Evolutionary conservation across 108 stramenopile species (phyloP).

Genomic region (Skeletonema potamos): DNA sequence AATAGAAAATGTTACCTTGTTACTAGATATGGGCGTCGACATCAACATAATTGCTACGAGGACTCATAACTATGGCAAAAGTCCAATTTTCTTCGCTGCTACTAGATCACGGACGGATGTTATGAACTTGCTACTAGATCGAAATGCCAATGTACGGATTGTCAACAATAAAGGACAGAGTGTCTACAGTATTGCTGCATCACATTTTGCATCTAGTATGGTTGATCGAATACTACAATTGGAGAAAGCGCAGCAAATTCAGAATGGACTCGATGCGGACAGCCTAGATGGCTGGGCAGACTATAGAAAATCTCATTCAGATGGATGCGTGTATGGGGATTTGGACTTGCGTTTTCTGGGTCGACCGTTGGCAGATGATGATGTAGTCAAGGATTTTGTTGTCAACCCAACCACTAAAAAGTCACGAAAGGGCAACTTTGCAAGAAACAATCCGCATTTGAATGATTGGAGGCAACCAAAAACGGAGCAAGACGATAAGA

Average conservation of each 20-base stretch:
- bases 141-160: constrained; percentile 56
- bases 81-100: constrained; percentile 77
- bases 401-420: constrained; percentile 63
- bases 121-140: constrained; percentile 48
- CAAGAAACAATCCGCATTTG: constrained; percentile 52
- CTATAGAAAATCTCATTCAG: constrained; percentile 63
- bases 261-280: neutral
- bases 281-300: constrained; percentile 48
- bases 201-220: constrained; percentile 38
- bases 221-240: constrained; percentile 18
- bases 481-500: neutral
- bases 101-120: constrained; percentile 76
- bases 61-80: constrained; percentile 77
- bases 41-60: constrained; percentile 58
- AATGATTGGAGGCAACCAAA: constrained; percentile 15
- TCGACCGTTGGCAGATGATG: constrained; percentile 43
- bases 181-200: constrained; percentile 56
- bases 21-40: constrained; percentile 53
- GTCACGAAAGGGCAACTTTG: constrained; percentile 62
- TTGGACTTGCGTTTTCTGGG: constrained; percentile 68
- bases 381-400: constrained; percentile 50
- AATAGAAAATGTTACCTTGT: constrained; percentile 48
- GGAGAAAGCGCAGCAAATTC: constrained; percentile 22
- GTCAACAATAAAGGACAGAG: constrained; percentile 91
- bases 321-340: constrained; percentile 72